A percentile compares a stretch with the other conserved stretches of the same genome.
These are phyloP conservation scores for Articulospora tetracladia DNA, from an alignment of 495 filamentous ascomycete genomes.

Conservation along the genomic window DNA sequence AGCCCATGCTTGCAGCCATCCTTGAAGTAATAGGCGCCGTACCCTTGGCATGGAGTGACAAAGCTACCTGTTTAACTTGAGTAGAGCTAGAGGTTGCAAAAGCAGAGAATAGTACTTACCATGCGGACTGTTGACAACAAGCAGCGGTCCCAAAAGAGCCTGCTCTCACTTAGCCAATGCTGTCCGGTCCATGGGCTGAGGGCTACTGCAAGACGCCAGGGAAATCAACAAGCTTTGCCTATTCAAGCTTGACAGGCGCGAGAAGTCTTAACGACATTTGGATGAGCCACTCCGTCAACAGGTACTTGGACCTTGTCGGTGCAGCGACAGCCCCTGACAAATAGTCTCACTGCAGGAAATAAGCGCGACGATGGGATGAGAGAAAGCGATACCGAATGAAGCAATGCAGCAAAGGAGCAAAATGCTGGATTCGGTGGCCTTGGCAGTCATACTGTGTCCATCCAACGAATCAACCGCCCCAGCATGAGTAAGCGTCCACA, in stretches of 20 bases:
- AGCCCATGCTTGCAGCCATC: background rate
- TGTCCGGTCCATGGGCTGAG: background rate
- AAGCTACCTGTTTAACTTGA: background rate
- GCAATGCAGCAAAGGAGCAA: background rate
- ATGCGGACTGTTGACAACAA: background rate
- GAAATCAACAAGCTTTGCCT: background rate
- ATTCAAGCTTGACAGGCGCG: background rate
- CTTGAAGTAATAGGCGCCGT: background rate
- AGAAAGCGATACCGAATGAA: background rate
- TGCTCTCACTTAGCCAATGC: background rate
- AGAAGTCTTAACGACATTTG: background rate
- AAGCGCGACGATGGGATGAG: background rate
- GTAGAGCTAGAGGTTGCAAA: background rate
- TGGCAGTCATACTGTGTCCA: background rate
- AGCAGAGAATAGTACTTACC: background rate
- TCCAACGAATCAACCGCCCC: background rate
- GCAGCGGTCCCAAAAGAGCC: background rate
- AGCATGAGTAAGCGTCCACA: background rate
- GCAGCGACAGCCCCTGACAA: background rate
- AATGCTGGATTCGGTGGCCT: background rate
- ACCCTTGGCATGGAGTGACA: background rate
- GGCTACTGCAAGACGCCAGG: background rate
- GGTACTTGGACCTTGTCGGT: background rate
- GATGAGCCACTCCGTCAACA: background rate
- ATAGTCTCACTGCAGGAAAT: background rate